Evolutionary conservation across 2,329 filamentous ascomycete genomes (phyloP).

Genomic region (Helotiales sp.): DNA sequence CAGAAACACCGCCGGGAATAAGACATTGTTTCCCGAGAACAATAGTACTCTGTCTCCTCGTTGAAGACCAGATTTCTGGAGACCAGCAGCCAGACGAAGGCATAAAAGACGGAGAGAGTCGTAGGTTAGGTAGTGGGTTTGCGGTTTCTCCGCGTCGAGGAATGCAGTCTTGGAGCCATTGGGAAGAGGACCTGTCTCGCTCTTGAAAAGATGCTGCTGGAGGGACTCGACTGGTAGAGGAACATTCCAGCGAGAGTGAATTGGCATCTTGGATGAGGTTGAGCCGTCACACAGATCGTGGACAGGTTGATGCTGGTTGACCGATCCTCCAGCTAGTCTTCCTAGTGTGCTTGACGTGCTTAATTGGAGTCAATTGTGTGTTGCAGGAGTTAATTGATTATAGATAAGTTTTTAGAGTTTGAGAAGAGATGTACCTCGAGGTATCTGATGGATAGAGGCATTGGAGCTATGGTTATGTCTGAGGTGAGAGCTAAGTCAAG

Average conservation of each 20-base stretch:
- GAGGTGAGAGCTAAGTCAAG: too few species aligned
- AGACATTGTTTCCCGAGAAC: slow-evolving; percentile 72
- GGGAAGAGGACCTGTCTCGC: slow-evolving; percentile 43
- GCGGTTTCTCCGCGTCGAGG: slow-evolving; percentile 66
- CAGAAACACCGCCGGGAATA: slow-evolving; percentile 69
- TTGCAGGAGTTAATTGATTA: too few species aligned
- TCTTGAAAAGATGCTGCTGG: slow-evolving; percentile 56
- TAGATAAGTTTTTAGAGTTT: too few species aligned
- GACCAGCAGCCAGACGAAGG: slow-evolving; percentile 70
- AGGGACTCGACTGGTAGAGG: slow-evolving; percentile 43
- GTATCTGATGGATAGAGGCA: too few species aligned
- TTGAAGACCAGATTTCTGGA: slow-evolving; percentile 62
- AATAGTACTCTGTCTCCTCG: slow-evolving; percentile 71
- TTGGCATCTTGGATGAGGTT: slow-evolving; percentile 23
- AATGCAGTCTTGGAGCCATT: slow-evolving; percentile 49
- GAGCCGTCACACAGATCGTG: too few species aligned
- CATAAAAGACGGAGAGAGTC: slow-evolving; percentile 67
- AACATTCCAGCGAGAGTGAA: slow-evolving; percentile 27
- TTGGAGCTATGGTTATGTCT: too few species aligned
- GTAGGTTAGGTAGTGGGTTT: slow-evolving; percentile 65
- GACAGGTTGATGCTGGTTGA: too few species aligned
- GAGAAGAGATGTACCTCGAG: too few species aligned
- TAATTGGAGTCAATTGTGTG: too few species aligned
- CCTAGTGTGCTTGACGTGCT: too few species aligned
- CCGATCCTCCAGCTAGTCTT: too few species aligned